phyloP scores from a whole-genome alignment of 2,329 filamentous ascomycete species.

The Leptographium procerum region DNA sequence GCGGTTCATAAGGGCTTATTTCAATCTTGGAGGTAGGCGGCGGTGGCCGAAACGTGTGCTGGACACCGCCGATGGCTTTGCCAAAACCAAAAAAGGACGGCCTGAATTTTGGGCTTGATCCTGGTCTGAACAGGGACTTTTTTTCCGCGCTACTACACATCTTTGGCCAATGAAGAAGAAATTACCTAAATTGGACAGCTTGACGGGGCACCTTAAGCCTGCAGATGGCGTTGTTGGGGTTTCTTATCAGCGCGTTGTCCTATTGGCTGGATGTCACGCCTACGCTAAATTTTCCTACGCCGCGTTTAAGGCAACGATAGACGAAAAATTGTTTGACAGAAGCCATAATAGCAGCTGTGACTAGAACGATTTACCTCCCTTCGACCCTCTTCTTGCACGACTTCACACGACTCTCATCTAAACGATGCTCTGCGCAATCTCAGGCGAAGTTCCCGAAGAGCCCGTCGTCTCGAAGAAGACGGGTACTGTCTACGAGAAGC shows the following conservation, averaged over 20 bases:
- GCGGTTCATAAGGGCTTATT: too few relatives aligned
- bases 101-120: too few relatives aligned
- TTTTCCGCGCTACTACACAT: too few relatives aligned
- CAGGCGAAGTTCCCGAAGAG: conserved; percentile 88
- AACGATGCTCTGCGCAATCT: conserved; percentile 40
- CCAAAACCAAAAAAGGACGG: too few relatives aligned
- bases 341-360: neutral
- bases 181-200: neutral
- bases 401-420: neutral
- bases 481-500: conserved; percentile 90
- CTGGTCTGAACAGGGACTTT: too few relatives aligned
- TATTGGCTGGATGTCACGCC: conserved; percentile 8
- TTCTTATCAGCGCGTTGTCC: conserved; percentile 9
- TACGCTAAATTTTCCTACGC: conserved; percentile 9
- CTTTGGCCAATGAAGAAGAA: neutral
- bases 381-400: neutral
- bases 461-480: conserved; percentile 84
- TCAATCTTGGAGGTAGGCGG: neutral
- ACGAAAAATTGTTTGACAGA: neutral
- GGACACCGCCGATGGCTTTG: neutral
- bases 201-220: neutral
- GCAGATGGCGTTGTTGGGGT: neutral
- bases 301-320: neutral
- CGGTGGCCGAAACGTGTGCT: neutral
- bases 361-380: neutral